Percentiles rank a stretch among this genome's conserved stretches.
Evolutionary conservation across 2,329 filamentous ascomycete genomes (phyloP).

Genomic region (Trichophyton rubrum): DNA sequence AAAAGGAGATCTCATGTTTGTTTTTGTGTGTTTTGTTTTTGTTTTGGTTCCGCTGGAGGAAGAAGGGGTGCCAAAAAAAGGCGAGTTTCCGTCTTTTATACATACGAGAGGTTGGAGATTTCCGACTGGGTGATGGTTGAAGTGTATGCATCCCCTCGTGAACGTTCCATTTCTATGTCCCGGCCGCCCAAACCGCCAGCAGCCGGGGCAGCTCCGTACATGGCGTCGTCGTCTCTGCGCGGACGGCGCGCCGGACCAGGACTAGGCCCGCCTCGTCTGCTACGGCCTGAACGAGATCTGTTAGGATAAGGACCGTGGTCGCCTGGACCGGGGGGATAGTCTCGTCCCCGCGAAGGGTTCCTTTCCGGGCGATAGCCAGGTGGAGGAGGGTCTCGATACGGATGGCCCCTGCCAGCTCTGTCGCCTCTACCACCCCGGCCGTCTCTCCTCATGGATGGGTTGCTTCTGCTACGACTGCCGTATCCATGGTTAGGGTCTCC

Average conservation of each 20-base stretch:
- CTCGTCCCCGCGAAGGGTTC: slow-evolving; percentile 10
- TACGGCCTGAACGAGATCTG: slow-evolving; percentile 14
- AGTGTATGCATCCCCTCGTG: slow-evolving; percentile 36
- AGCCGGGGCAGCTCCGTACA: slow-evolving; percentile 11
- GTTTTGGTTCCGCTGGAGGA: too few relatives aligned
- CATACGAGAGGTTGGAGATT: not conserved
- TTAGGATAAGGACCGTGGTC: not conserved
- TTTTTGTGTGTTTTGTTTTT: too few relatives aligned
- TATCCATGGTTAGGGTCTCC: slow-evolving; percentile 27
- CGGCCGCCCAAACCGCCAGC: slow-evolving; percentile 41
- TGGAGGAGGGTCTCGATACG: slow-evolving; percentile 35
- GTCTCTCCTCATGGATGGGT: slow-evolving; percentile 12
- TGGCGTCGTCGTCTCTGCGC: not conserved
- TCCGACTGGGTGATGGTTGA: not conserved
- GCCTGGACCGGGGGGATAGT: not conserved
- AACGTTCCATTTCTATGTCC: slow-evolving; percentile 69
- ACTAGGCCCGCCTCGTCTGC: slow-evolving; percentile 18
- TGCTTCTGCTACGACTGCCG: slow-evolving; percentile 24
- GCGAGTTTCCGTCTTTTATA: slow-evolving; percentile 15
- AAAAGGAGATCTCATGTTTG: not conserved
- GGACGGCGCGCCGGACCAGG: slow-evolving; percentile 11
- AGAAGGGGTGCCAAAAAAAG: not conserved
- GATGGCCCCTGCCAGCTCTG: slow-evolving; percentile 31
- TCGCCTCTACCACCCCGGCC: slow-evolving; percentile 12
- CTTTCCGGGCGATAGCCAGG: slow-evolving; percentile 33